Evolutionary conservation across 2,329 filamentous ascomycete genomes (phyloP).

Genomic region (Talaromyces sp.): DNA sequence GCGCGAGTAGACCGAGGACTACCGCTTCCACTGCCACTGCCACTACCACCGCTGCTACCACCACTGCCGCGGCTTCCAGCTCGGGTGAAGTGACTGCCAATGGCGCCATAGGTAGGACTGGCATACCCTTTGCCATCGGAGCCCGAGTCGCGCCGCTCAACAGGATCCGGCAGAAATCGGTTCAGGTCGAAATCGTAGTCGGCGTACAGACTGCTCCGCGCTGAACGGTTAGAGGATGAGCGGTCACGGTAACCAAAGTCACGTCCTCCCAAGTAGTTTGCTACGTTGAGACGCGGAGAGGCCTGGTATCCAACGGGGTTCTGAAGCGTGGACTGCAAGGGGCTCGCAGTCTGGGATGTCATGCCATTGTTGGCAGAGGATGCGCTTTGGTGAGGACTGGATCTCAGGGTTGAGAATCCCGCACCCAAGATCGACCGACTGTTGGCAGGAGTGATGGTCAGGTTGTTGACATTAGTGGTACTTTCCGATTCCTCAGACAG

Average conservation of each 20-base stretch:
- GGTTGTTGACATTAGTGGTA: slow-evolving; percentile 17
- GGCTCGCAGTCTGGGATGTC: slow-evolving; percentile 30
- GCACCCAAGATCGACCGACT: slow-evolving; percentile 31
- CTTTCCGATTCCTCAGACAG: slow-evolving; percentile 28
- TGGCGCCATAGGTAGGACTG: slow-evolving; percentile 33
- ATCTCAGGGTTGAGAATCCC: slow-evolving; percentile 30
- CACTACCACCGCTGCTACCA: slow-evolving; percentile 41
- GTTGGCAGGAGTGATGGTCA: slow-evolving; percentile 26
- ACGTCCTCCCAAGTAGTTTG: slow-evolving; percentile 26
- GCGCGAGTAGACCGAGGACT: slow-evolving; percentile 37
- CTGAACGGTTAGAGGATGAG: slow-evolving; percentile 40
- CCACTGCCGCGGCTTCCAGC: slow-evolving; percentile 47
- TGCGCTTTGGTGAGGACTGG: slow-evolving; percentile 31
- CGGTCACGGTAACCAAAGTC: slow-evolving; percentile 32
- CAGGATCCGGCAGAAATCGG: slow-evolving; percentile 25
- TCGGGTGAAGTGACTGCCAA: slow-evolving; percentile 35
- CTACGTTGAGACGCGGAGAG: slow-evolving; percentile 29
- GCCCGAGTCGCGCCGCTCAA: slow-evolving; percentile 25
- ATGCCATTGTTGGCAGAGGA: slow-evolving; percentile 29
- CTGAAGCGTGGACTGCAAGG: slow-evolving; percentile 27
- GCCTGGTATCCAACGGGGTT: slow-evolving; percentile 25
- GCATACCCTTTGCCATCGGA: slow-evolving; percentile 28
- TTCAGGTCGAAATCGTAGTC: slow-evolving; percentile 27
- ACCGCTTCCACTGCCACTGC: slow-evolving; percentile 35
- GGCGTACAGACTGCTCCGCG: slow-evolving; percentile 32